These are phyloP conservation scores for Yamadazyma insecticola DNA, from an alignment of 805 yeast species.

Conservation along the genomic window DNA sequence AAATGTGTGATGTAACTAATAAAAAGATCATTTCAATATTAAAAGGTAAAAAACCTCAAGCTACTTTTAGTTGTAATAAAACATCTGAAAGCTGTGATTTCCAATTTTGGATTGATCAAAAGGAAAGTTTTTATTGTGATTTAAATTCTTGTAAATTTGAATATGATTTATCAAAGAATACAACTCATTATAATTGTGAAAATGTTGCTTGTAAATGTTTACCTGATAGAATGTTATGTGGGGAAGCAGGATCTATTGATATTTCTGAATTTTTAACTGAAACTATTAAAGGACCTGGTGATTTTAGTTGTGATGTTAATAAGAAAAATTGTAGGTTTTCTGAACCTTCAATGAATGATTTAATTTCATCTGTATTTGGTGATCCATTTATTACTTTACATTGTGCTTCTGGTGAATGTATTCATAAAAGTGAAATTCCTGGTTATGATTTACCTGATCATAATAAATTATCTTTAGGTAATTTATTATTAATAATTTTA, in stretches of 20 bases:
- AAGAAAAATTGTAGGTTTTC: conserved; percentile 68
- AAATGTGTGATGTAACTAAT: conserved; percentile 93
- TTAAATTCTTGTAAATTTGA: conserved; percentile 68
- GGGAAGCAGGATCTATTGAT: conserved; percentile 90
- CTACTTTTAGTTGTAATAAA: conserved; percentile 82
- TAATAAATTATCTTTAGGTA: conserved; percentile 39
- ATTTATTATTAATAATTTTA: conserved; percentile 42
- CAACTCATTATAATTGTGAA: conserved; percentile 75
- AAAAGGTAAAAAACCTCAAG: conserved; percentile 82
- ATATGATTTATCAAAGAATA: conserved; percentile 55
- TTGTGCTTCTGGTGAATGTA: conserved; percentile 86
- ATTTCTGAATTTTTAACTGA: conserved; percentile 88
- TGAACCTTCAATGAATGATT: conserved; percentile 94
- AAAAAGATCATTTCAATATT: conserved; percentile 77
- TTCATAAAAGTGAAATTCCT: conserved; percentile 89
- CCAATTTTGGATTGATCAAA: conserved; percentile 93
- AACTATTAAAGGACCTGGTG: conserved; percentile 91
- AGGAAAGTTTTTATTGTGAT: conserved; percentile 88
- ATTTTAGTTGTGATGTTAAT: conserved; percentile 71
- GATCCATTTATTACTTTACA: conserved; percentile 80
- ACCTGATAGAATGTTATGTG: conserved; percentile 92
- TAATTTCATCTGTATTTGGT: conserved; percentile 90
- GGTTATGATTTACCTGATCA: conserved; percentile 73
- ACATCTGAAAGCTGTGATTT: conserved; percentile 68
- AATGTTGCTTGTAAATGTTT: conserved; percentile 81